These are phyloP conservation scores for Gossypium stocksii DNA, from an alignment of 345 rosid species.

Conservation along the genomic window DNA sequence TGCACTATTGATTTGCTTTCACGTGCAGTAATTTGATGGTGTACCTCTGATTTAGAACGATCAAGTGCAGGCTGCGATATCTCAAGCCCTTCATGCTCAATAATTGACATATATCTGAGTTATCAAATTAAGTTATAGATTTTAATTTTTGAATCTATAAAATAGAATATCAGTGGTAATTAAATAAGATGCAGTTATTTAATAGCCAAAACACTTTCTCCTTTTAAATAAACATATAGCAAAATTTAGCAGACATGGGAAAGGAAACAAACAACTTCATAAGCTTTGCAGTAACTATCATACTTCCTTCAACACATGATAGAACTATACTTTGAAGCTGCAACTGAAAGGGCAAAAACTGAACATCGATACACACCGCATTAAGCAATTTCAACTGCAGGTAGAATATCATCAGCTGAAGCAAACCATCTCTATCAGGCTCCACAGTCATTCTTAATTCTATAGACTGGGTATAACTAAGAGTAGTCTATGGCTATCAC, in stretches of 20 bases:
- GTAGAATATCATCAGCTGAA: background rate
- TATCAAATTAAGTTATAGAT: background rate
- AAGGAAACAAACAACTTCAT: background rate
- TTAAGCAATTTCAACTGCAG: background rate
- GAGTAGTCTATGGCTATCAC: background rate
- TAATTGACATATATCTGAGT: constrained; percentile 48
- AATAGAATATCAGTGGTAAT: background rate
- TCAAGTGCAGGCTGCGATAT: constrained; percentile 49
- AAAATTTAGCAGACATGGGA: background rate
- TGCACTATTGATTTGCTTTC: constrained; percentile 44
- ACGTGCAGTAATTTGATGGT: constrained; percentile 68
- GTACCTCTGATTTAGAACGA: constrained; percentile 47
- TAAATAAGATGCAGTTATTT: background rate
- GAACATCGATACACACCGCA: background rate
- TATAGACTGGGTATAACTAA: background rate
- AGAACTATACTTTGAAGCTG: background rate
- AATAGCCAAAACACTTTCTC: background rate
- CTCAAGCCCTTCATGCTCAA: constrained; percentile 34
- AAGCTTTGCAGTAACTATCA: background rate
- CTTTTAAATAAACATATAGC: background rate
- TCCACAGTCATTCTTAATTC: constrained; percentile 4
- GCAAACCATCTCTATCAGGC: background rate
- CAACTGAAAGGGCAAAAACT: background rate
- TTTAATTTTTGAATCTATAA: background rate
- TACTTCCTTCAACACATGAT: background rate